Conservation (phyloP, 2,329 filamentous ascomycete species). For the Pseudogymnoascus sp. region DNA sequence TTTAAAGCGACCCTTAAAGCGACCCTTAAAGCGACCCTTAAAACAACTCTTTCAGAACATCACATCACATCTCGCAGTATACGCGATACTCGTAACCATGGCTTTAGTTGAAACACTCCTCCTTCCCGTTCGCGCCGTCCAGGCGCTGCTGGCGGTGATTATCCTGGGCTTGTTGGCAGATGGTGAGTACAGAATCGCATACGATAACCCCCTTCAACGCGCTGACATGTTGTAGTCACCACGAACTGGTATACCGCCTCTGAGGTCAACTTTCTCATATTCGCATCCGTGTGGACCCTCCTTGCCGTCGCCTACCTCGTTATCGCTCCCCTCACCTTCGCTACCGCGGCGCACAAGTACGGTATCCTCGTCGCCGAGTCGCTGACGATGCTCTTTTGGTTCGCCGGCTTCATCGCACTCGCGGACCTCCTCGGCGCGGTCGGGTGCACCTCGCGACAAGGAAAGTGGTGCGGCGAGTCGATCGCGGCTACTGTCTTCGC, state of each 20-base stretch:
- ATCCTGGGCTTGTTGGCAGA: slow-evolving; percentile 63
- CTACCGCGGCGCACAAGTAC: slow-evolving; percentile 53
- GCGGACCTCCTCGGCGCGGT: slow-evolving; percentile 56
- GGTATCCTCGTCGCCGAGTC: slow-evolving; percentile 60
- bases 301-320: slow-evolving; percentile 64
- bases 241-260: slow-evolving; percentile 37
- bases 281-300: slow-evolving; percentile 69
- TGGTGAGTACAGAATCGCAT: slow-evolving; percentile 11
- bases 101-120: slow-evolving; percentile 41
- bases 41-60: background rate
- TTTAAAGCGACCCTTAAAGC: background rate
- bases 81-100: slow-evolving; percentile 34
- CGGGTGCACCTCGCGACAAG: slow-evolving; percentile 36
- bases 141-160: slow-evolving; percentile 63
- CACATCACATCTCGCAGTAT: background rate
- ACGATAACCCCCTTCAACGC: slow-evolving; percentile 11
- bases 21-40: background rate
- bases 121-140: slow-evolving; percentile 57
- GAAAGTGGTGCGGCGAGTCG: slow-evolving; percentile 28
- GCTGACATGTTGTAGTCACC: background rate
- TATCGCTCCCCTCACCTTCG: slow-evolving; percentile 56
- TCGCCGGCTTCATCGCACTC: slow-evolving; percentile 73
- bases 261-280: slow-evolving; percentile 69
- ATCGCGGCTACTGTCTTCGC: slow-evolving; percentile 39
- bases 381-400: slow-evolving; percentile 82